phyloP scores from a whole-genome alignment of 1,284 basidiomycete genomes.

The Ceratobasidium theobromae region DNA sequence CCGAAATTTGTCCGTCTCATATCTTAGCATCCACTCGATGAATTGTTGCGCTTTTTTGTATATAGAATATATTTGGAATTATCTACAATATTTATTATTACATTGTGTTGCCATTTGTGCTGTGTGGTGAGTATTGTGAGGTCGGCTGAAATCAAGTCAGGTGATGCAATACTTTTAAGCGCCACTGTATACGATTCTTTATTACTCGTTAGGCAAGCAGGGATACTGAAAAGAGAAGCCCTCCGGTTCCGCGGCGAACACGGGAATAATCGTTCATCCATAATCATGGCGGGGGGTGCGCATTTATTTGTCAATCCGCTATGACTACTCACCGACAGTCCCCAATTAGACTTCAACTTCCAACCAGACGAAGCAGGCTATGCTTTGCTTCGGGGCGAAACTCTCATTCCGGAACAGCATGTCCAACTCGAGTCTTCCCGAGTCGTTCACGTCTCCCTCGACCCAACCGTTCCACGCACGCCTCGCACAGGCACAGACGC shows the following conservation, averaged over 20 bases:
- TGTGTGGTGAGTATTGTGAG: not conserved
- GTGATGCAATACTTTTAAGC: not conserved
- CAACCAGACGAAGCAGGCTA: slow-evolving; percentile 84
- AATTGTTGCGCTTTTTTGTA: too few relatives aligned
- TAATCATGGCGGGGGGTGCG: slow-evolving; percentile 35
- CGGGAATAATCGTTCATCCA: slow-evolving; percentile 19
- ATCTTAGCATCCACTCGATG: too few relatives aligned
- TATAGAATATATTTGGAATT: not conserved
- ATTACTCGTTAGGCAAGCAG: slow-evolving; percentile 56
- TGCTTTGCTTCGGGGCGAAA: slow-evolving; percentile 68
- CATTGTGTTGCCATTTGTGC: not conserved
- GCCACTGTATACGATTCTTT: not conserved
- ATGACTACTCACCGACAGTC: not conserved
- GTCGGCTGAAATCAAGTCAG: not conserved
- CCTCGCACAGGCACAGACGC: slow-evolving; percentile 38
- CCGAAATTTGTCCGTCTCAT: too few relatives aligned
- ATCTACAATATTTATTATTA: not conserved
- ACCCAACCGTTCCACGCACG: slow-evolving; percentile 51
- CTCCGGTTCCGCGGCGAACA: slow-evolving; percentile 24
- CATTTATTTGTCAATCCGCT: too few relatives aligned
- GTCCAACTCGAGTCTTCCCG: slow-evolving; percentile 62
- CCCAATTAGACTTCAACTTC: slow-evolving; percentile 83
- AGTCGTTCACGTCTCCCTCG: slow-evolving; percentile 81
- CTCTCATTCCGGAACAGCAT: slow-evolving; percentile 57
- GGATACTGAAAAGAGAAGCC: slow-evolving; percentile 44